Conservation (phyloP, 2,329 filamentous ascomycete species). For the Coniochaeta hoffmannii region DNA sequence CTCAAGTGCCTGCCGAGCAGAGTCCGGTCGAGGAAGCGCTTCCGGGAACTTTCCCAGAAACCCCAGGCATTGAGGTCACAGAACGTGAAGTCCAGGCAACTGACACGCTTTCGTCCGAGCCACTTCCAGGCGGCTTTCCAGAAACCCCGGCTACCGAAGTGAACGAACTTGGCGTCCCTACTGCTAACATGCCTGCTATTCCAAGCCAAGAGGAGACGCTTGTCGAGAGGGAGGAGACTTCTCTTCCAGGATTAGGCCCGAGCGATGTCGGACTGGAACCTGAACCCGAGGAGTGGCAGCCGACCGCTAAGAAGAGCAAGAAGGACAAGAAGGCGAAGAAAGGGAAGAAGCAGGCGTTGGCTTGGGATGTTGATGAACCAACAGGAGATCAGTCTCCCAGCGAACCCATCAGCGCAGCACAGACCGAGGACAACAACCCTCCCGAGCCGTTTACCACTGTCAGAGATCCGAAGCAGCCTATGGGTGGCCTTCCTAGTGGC, state of each 20-base stretch:
- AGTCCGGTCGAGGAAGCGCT: not conserved
- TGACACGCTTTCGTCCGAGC: not conserved
- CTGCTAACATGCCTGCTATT: constrained; percentile 1
- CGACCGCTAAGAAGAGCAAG: constrained; percentile 21
- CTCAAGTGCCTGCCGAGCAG: not conserved
- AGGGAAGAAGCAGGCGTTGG: constrained; percentile 16
- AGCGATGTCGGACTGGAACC: not conserved
- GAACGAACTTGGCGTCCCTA: constrained; percentile 7
- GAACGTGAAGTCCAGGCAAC: not conserved
- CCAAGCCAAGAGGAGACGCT: constrained; percentile 5
- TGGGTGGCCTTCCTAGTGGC: not conserved
- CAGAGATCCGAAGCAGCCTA: not conserved
- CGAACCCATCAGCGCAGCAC: not conserved
- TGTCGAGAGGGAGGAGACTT: constrained; percentile 4
- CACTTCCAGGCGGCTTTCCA: not conserved
- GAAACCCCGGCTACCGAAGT: not conserved
- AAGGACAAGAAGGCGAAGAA: constrained; percentile 38
- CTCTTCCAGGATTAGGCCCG: not conserved
- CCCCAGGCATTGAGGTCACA: not conserved
- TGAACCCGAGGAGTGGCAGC: not conserved
- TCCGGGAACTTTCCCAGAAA: not conserved
- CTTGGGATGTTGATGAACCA: constrained; percentile 12
- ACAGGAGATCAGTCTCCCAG: not conserved
- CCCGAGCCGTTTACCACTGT: not conserved
- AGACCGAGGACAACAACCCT: not conserved